These are phyloP conservation scores for Irpex lacteus DNA, from an alignment of 1,284 basidiomycete genomes.

Conservation along the genomic window DNA sequence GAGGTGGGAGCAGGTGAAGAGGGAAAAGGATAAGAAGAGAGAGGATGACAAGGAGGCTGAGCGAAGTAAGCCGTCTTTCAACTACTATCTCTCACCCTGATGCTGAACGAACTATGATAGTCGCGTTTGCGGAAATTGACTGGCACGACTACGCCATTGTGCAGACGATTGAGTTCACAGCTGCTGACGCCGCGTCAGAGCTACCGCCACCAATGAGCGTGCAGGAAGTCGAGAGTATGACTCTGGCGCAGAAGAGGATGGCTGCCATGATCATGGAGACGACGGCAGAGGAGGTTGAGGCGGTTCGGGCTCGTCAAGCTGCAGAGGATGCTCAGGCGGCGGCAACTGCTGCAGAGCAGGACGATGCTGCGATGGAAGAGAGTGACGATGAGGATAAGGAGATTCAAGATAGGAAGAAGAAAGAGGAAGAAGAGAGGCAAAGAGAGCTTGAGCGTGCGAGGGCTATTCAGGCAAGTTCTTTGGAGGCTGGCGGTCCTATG, in stretches of 20 bases:
- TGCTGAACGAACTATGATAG: conserved; percentile 35
- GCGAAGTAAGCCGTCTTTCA: conserved; percentile 50
- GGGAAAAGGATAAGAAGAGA: conserved; percentile 83
- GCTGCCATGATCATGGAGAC: conserved; percentile 98
- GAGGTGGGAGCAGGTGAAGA: conserved; percentile 84
- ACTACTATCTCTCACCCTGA: conserved; percentile 7
- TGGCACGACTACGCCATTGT: conserved; percentile 99
- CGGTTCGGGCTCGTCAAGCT: conserved; percentile 73
- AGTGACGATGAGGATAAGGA: conserved; percentile 78
- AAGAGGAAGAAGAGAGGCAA: conserved; percentile 74
- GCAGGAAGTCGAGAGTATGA: conserved; percentile 95
- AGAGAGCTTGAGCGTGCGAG: conserved; percentile 77
- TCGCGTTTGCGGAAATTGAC: conserved; percentile 94
- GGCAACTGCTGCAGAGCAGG: conserved; percentile 61
- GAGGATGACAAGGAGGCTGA: conserved; percentile 91
- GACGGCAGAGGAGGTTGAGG: conserved; percentile 81
- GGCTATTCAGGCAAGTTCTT: conserved; percentile 73
- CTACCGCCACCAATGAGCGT: conserved; percentile 94
- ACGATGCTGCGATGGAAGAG: conserved; percentile 72
- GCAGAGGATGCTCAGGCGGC: conserved; percentile 78
- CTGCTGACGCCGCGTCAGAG: conserved; percentile 87
- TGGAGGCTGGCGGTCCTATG: conserved; percentile 81
- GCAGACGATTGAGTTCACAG: conserved; percentile 97
- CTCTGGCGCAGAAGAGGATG: conserved; percentile 96
- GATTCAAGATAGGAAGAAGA: conserved; percentile 56